Conservation (phyloP, 129 eudicot species). For the Lactuca sativa region DNA sequence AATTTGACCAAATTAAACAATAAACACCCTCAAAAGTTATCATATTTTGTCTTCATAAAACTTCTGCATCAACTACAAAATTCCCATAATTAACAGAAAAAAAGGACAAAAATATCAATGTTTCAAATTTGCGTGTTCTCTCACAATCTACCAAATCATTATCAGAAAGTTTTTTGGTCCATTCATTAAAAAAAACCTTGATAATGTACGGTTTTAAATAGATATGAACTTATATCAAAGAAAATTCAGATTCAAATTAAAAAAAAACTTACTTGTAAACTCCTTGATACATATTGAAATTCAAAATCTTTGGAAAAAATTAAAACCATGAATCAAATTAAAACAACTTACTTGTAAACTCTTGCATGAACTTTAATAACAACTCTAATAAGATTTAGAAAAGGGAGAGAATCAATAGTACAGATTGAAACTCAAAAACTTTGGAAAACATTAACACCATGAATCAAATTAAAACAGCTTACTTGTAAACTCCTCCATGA, state of each 20-base stretch:
- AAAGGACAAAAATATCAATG: neutral
- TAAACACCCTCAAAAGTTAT: conserved; percentile 7
- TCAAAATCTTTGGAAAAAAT: conserved; percentile 21
- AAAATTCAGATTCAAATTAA: neutral
- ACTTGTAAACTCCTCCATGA: conserved; percentile 93
- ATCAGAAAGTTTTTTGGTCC: neutral
- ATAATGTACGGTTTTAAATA: neutral
- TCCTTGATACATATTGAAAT: conserved; percentile 9
- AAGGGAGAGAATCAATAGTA: conserved; percentile 51
- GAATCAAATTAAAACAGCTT: conserved; percentile 25
- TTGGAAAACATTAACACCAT: conserved; percentile 14
- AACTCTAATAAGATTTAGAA: conserved; percentile 71
- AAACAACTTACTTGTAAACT: conserved; percentile 67
- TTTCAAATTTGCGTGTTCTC: conserved; percentile 11
- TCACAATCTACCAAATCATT: conserved; percentile 6
- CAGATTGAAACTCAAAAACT: conserved; percentile 23
- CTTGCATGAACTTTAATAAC: conserved; percentile 86
- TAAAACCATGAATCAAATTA: neutral
- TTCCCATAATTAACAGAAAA: conserved; percentile 21
- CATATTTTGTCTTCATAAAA: conserved; percentile 25
- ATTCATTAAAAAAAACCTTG: neutral
- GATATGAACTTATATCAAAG: neutral
- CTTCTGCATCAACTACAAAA: conserved; percentile 33
- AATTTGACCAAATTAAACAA: neutral
- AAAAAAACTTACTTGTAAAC: neutral